Conservation (phyloP, 2,329 filamentous ascomycete genomes). For the Aphanoascus verrucosus region DNA sequence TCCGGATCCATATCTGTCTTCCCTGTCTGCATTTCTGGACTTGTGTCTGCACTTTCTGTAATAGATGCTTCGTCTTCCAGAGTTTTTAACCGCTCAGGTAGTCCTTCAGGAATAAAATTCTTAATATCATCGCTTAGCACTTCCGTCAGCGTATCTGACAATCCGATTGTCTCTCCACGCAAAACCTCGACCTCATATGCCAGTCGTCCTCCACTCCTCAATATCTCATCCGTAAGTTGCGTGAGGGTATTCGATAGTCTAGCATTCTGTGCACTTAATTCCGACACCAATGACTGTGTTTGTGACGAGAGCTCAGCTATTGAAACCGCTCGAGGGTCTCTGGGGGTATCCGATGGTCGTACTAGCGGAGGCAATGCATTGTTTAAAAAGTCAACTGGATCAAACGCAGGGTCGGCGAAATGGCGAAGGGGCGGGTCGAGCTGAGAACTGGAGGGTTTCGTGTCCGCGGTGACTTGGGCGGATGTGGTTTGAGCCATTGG, state of each 20-base stretch:
- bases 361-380: conserved; percentile 59
- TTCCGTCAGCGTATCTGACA: conserved; percentile 68
- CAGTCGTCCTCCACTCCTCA: conserved; percentile 74
- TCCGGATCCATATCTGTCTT: conserved; percentile 42
- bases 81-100: conserved; percentile 15
- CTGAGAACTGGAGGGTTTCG: conserved; percentile 39
- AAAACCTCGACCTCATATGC: conserved; percentile 92
- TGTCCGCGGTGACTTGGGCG: not conserved
- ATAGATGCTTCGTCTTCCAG: conserved; percentile 1
- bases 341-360: conserved; percentile 30
- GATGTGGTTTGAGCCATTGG: conserved; percentile 6
- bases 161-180: conserved; percentile 72
- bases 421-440: conserved; percentile 61
- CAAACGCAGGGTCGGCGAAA: conserved; percentile 67
- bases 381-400: conserved; percentile 79
- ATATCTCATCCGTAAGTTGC: conserved; percentile 85
- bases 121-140: conserved; percentile 59
- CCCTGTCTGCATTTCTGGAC: not conserved
- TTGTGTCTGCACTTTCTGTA: conserved; percentile 5
- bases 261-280: conserved; percentile 79
- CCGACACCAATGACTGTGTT: conserved; percentile 72
- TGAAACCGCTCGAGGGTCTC: conserved; percentile 42
- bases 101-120: conserved; percentile 53
- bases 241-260: conserved; percentile 72
- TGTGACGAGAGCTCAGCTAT: conserved; percentile 69